Evolutionary conservation across 2,329 filamentous ascomycete genomes (phyloP), one percentile per base, ranked within the genome.

Genomic region (Alternaria novae-zelandiae): DNA sequence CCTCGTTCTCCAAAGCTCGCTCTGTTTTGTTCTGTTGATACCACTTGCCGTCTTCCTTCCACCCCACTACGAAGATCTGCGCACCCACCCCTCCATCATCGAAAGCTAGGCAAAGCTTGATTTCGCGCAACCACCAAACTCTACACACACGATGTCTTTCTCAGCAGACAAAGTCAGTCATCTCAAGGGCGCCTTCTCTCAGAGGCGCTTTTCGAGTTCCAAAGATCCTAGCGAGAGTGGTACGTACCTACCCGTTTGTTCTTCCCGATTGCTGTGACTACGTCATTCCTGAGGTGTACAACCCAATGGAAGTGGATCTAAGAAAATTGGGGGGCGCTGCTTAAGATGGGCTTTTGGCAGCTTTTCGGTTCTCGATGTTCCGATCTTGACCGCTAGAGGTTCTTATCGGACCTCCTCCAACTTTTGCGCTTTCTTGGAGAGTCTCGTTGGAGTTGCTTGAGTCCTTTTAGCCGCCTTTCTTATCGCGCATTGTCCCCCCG

Each of bases 141-240:
- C 36, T 55, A 28, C 50, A 50, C 15, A 17, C 59, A 70, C 55
- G 36, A 80, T 80, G 78, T 78, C 76, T 25, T 80, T 80, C 56
- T 80, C 77, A 2, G 77, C 74, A 11, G 70, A 70, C 54, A 78
- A 73, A 66, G 70, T 79, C 20, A 74, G 73, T 15, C 73, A 74
- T 20, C 57, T 78, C 9, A 78, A 72, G 72, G 68, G 70, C 4
- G 69, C 71, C 0, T 72, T 73, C 57, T 72, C 72, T 9, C 72
- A 75, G 55, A 65, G 78, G 51, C 69, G 78, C 21, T 79, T 80
- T n/a, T 79, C 77, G 6, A 74, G 67, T 47, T 73, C 69, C 12
- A 80, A 80, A 44, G 78, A 79, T 50, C 74, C 75, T 6, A 79
- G 63, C 28, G 78, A 79, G 60, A 79, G 70, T 67, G 78, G 78